A percentile compares a stretch with the other conserved stretches of the same genome.
Evolutionary conservation across 139 green algal species (phyloP).

Genomic region (Microglena sp.): DNA sequence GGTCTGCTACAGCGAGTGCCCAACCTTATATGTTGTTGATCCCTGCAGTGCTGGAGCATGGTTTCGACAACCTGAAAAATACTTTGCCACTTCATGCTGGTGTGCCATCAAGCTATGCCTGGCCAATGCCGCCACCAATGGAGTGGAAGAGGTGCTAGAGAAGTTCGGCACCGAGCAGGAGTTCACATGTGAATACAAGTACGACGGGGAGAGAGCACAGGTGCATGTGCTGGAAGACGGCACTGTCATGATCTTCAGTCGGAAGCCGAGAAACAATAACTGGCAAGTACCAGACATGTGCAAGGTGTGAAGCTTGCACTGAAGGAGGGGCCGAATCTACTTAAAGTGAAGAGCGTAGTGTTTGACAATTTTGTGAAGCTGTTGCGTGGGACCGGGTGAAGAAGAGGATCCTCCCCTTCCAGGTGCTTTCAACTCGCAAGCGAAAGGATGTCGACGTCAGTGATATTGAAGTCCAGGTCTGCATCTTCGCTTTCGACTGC

Average conservation of each 20-base stretch:
- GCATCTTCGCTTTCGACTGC: constrained; percentile 76
- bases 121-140: constrained; percentile 84
- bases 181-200: constrained; percentile 99
- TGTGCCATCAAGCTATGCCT: constrained; percentile 87
- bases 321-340: too few relatives aligned
- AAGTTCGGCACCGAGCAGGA: constrained; percentile 60
- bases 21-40: constrained; percentile 71
- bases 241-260: constrained; percentile 57
- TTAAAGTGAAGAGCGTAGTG: constrained; percentile 70
- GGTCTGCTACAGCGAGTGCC: too few relatives aligned
- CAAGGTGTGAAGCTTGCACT: too few relatives aligned
- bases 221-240: constrained; percentile 67
- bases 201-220: constrained; percentile 91
- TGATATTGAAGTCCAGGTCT: constrained; percentile 76
- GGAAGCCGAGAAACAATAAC: constrained; percentile 50
- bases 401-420: constrained; percentile 89
- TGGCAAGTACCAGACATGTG: constrained; percentile 84
- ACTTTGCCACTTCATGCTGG: constrained; percentile 73
- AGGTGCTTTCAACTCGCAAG: constrained; percentile 78
- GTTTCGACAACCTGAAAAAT: constrained; percentile 46
- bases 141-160: constrained; percentile 82
- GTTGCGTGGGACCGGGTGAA: constrained; percentile 77
- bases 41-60: constrained; percentile 63
- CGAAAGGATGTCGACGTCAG: constrained; percentile 83
- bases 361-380: constrained; percentile 87